Evolutionary conservation across 169 alveolate species (phyloP).

Genomic region (Babesia gibsoni): DNA sequence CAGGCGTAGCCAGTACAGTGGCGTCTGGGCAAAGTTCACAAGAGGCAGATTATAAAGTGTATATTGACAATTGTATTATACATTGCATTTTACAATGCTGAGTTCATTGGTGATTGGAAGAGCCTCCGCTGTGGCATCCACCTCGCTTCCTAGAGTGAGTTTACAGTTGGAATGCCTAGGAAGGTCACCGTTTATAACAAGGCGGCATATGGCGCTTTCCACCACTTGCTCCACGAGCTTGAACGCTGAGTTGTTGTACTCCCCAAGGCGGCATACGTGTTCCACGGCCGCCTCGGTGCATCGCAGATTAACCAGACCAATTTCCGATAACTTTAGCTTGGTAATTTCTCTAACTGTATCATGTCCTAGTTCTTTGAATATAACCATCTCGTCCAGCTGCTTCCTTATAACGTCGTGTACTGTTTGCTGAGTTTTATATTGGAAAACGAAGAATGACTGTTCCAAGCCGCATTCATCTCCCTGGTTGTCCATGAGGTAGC

Average conservation of each 20-base stretch:
- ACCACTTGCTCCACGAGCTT: background rate
- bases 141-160: background rate
- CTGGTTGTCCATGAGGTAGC: constrained; percentile 4
- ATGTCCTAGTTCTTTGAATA: background rate
- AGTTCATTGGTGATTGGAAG: background rate
- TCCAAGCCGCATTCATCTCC: constrained; percentile 9
- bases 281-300: constrained; percentile 15
- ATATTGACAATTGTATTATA: background rate
- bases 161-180: background rate
- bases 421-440: background rate
- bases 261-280: background rate
- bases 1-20: constrained; percentile 64
- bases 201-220: background rate
- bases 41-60: constrained; percentile 17
- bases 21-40: constrained; percentile 57
- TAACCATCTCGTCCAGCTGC: background rate
- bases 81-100: background rate
- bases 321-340: background rate
- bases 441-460: constrained; percentile 3
- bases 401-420: background rate
- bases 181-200: constrained; percentile 1
- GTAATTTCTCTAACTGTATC: background rate
- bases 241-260: background rate
- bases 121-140: background rate
- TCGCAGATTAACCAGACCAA: background rate